A percentile compares a stretch with the other conserved stretches of the same genome.
phyloP scores from a whole-genome alignment of 805 yeast genomes.

The Candida gorgasii region DNA sequence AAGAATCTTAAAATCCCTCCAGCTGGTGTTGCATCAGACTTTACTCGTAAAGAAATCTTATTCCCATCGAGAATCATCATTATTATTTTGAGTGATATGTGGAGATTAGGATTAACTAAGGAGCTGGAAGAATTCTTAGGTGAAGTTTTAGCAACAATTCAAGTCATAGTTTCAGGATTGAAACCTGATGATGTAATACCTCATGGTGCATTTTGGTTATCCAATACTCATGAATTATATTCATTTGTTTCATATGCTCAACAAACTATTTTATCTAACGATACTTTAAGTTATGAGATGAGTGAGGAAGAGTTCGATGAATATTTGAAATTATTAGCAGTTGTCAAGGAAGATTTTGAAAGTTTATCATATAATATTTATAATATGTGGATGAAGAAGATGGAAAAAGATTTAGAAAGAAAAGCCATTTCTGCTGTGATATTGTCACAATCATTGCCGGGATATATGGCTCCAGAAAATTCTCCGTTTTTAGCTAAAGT shows the following conservation, averaged over 20 bases:
- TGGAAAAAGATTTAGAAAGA: constrained; percentile 87
- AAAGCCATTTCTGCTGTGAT: constrained; percentile 95
- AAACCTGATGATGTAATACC: constrained; percentile 86
- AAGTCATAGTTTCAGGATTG: constrained; percentile 73
- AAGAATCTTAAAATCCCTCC: constrained; percentile 84
- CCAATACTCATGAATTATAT: constrained; percentile 92
- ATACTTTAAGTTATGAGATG: constrained; percentile 76
- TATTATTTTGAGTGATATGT: constrained; percentile 92
- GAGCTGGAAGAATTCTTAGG: constrained; percentile 92
- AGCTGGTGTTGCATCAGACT: constrained; percentile 78
- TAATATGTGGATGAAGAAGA: constrained; percentile 95
- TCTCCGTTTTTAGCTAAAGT: constrained; percentile 82
- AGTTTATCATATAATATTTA: constrained; percentile 90
- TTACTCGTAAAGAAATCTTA: constrained; percentile 85
- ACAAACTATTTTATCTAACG: constrained; percentile 84
- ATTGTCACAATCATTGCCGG: constrained; percentile 92
- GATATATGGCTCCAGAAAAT: constrained; percentile 85
- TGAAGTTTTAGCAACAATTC: constrained; percentile 83
- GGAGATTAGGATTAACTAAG: constrained; percentile 92
- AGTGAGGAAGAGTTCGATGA: constrained; percentile 88
- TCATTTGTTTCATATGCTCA: constrained; percentile 95
- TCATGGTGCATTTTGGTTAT: constrained; percentile 96
- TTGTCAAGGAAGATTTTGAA: constrained; percentile 92
- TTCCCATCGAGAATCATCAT: constrained; percentile 96
- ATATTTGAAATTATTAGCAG: constrained; percentile 83